Conservation (phyloP, 2,329 filamentous ascomycete species). For the Aspergillus fijiensis region DNA sequence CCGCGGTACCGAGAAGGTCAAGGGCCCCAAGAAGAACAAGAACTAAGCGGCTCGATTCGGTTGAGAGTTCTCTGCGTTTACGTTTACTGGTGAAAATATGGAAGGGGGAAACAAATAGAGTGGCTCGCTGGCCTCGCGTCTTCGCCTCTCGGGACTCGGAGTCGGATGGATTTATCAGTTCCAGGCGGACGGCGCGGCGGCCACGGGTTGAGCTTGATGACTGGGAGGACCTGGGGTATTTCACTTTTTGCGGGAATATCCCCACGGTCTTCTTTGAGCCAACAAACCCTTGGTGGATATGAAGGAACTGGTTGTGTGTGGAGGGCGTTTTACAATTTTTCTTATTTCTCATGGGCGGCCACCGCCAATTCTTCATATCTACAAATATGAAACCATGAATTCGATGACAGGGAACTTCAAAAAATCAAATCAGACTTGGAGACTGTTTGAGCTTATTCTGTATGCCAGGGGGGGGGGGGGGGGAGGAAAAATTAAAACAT, state of each 20-base stretch:
- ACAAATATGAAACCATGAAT: conserved; percentile 1
- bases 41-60: conserved; percentile 59
- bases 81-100: conserved; percentile 23
- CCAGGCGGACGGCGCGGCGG: conserved; percentile 1
- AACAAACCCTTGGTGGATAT: conserved; percentile 16
- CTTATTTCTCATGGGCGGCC: conserved; percentile 4
- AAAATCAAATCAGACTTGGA: conserved; percentile 3
- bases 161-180: conserved; percentile 3
- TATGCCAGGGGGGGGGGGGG: not conserved
- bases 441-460: not conserved
- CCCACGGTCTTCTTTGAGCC: not conserved
- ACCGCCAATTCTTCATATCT: conserved; percentile 6
- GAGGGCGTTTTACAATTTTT: conserved; percentile 7
- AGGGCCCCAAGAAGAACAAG: conserved; percentile 91
- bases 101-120: conserved; percentile 16
- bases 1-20: conserved; percentile 96
- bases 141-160: conserved; percentile 1
- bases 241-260: not conserved
- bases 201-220: conserved; percentile 4
- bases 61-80: conserved; percentile 29
- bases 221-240: not conserved
- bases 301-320: conserved; percentile 12
- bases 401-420: conserved; percentile 6
- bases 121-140: conserved; percentile 16
- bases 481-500: not conserved